Conservation (phyloP, 768 basidiomycete species). For the Mycena capillaripes region DNA sequence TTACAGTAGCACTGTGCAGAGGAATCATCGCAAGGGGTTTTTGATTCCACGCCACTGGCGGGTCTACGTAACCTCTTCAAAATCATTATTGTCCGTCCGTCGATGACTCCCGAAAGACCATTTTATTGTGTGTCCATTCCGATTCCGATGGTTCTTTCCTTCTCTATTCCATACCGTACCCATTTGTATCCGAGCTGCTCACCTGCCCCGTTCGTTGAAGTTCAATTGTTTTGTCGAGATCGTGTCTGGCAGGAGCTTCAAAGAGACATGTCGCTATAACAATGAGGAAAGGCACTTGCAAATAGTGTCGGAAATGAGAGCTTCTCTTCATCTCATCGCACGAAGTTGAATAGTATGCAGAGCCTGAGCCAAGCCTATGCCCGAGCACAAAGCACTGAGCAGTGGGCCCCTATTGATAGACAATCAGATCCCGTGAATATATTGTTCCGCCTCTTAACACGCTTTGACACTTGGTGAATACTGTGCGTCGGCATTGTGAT, state of each 20-base stretch:
- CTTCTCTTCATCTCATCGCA: too few species aligned
- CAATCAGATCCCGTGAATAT: not conserved
- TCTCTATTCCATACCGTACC: not conserved
- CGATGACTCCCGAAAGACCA: not conserved
- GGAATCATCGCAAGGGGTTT: not conserved
- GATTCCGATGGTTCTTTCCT: not conserved
- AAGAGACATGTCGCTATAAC: not conserved
- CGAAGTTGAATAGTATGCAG: too few species aligned
- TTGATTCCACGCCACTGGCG: not conserved
- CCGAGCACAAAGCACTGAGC: too few species aligned
- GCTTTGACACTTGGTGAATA: too few species aligned
- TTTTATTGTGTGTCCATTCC: conserved; percentile 9
- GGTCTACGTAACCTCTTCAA: not conserved
- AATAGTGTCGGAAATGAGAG: too few species aligned
- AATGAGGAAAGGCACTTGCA: too few species aligned
- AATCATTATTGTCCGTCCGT: not conserved
- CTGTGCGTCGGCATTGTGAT: too few species aligned
- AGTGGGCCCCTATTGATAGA: not conserved
- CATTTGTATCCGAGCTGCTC: not conserved
- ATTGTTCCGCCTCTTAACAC: too few species aligned
- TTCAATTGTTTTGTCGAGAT: not conserved
- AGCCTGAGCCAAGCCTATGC: too few species aligned
- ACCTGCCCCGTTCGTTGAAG: not conserved
- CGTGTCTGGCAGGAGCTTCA: not conserved
- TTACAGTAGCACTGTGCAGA: not conserved